Evolutionary conservation across 2,329 filamentous ascomycete species (phyloP).

Genomic region (Neobulgaria alba): DNA sequence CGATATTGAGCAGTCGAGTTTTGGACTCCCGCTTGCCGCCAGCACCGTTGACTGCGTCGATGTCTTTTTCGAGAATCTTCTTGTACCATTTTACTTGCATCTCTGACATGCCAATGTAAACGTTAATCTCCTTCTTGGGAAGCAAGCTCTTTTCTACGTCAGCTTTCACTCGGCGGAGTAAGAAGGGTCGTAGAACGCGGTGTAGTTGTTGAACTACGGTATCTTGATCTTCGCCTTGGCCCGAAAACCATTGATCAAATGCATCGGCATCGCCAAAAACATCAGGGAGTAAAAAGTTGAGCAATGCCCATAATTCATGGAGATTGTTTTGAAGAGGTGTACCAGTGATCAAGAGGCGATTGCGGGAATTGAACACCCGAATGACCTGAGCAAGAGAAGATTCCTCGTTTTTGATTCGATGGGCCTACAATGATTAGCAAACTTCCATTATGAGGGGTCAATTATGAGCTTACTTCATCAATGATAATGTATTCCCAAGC

Average conservation of each 20-base stretch:
- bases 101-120: conserved; percentile 97
- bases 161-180: conserved; percentile 90
- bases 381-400: conserved; percentile 96
- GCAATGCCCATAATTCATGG: conserved; percentile 92
- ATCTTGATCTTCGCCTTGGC: conserved; percentile 83
- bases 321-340: conserved; percentile 97
- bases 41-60: conserved; percentile 95
- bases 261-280: conserved; percentile 95
- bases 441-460: too few relatives aligned
- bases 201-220: conserved; percentile 94
- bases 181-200: conserved; percentile 82
- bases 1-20: conserved; percentile 92
- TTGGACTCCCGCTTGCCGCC: conserved; percentile 96
- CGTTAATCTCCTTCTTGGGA: conserved; percentile 94
- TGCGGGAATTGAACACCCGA: conserved; percentile 89
- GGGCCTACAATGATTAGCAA: conserved; percentile 40
- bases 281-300: conserved; percentile 96
- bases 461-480: conserved; percentile 53
- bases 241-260: conserved; percentile 97
- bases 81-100: conserved; percentile 99
- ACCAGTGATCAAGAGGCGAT: conserved; percentile 89
- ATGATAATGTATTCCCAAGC: conserved; percentile 99
- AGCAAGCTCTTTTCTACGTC: conserved; percentile 97
- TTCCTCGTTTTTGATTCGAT: conserved; percentile 99
- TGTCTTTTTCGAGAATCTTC: conserved; percentile 98